A percentile compares a stretch with the other conserved stretches of the same genome.
These are phyloP conservation scores for Ascochyta fabae DNA, from an alignment of 2,329 filamentous ascomycete genomes.

Conservation along the genomic window DNA sequence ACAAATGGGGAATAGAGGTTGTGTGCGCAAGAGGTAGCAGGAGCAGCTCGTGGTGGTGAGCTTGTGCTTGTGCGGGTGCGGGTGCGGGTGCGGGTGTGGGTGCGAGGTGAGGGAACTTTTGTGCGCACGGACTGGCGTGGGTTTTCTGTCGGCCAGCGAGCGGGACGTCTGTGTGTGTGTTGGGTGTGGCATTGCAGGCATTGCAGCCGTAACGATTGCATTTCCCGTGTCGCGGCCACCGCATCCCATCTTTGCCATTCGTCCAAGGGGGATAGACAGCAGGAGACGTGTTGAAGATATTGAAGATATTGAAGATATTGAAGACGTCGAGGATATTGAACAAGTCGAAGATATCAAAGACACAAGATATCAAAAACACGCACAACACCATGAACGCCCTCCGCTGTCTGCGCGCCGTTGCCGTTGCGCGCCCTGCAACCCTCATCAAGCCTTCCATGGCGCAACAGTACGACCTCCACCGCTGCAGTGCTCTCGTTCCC, in stretches of 20 bases:
- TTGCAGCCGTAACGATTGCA: neutral
- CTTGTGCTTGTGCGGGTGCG: neutral
- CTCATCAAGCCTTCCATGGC: conserved; percentile 31
- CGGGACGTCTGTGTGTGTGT: neutral
- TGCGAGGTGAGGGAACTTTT: conserved; percentile 21
- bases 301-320: no score
- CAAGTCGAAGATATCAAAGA: no score
- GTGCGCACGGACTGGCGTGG: conserved; percentile 21
- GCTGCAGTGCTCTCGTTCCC: conserved; percentile 4
- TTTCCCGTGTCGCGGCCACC: neutral
- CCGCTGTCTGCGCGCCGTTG: conserved; percentile 37
- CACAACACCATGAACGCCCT: conserved; percentile 41
- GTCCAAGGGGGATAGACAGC: neutral
- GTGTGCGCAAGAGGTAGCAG: no score
- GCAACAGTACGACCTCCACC: conserved; percentile 27
- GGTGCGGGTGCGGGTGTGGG: neutral
- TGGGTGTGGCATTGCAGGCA: neutral
- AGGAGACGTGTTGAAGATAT: no score
- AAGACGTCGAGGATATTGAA: no score
- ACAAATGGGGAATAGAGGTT: no score
- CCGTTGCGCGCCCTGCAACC: conserved; percentile 30
- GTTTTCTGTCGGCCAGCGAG: conserved; percentile 22
- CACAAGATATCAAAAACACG: conserved; percentile 4
- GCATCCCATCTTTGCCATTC: conserved; percentile 4
- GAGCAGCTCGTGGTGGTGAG: neutral